Base-by-base conservation (phyloP, 1,284 basidiomycete genomes). In the Cryptococcus amylolentus region DNA sequence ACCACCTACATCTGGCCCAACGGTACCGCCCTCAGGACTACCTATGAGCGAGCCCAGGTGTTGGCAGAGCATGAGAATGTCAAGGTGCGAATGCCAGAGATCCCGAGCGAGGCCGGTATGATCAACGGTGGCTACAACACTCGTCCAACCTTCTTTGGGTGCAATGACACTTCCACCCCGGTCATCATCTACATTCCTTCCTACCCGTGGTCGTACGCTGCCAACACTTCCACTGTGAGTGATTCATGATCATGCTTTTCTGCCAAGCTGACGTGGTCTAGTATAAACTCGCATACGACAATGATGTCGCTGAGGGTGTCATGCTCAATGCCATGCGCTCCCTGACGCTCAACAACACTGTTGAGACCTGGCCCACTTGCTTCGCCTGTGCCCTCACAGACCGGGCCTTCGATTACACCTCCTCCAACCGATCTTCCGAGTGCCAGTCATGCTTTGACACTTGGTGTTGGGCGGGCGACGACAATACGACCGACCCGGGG, bases 101-200 rank as follows among this genome's bases (percentile, higher is more conserved):
- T 81, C n/a, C 80, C 80, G 0, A 65, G 67, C 9, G 69, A 71
- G 6, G 75, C 79, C 56, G 79, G 79, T 1, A 80, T 82, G 47
- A 72, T 83, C 64, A 79, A 80, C 56, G 73, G 76, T 27, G 82
- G 81, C 13, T 74, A 80, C 35, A 82, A 82, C 69, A 73, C 72
- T 2, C 76, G 81, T 23, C 82, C 82, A 3, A 78, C 78, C 9
- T 73, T 76, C 61, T 72, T 73, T 52, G 70, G 76, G 2, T 70
- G 70, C 58, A 75, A 76, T 56, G 72, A 70, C 42, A 76, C 75
- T 28, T 69, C 68, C 14, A 77, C 78, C 5, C 77, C 79, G 5
- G 49, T 80, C 9, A 62, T 81, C 47, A 64, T 78, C 54, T 80
- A 80, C 65, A 54, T 81, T 12, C 78, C 80, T 27, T 75, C 70